Percentiles rank a stretch among this genome's conserved stretches.
These are phyloP conservation scores for Trebouxia sp. DNA, from an alignment of 139 green algal genomes.

Conservation along the genomic window DNA sequence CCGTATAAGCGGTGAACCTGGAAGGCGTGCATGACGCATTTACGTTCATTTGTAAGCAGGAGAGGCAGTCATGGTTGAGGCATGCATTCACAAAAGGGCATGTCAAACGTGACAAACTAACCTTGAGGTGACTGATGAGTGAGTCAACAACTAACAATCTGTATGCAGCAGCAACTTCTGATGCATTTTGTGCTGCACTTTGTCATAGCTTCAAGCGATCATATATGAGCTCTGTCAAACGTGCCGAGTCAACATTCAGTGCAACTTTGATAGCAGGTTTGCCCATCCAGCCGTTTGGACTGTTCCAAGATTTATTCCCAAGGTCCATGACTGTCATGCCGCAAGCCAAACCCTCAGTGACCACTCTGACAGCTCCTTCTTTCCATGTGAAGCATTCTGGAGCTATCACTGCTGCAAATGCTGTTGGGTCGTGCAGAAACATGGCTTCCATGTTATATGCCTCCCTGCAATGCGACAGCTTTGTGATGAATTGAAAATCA, in stretches of 20 bases:
- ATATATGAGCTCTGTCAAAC: constrained; percentile 40
- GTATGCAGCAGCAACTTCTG: too few species aligned
- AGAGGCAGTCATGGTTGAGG: not conserved
- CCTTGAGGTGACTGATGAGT: too few species aligned
- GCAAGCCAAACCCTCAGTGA: constrained; percentile 51
- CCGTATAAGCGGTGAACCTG: too few species aligned
- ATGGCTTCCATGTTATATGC: constrained; percentile 60
- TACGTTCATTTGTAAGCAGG: too few species aligned
- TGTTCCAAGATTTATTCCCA: constrained; percentile 55
- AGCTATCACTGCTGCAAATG: constrained; percentile 63
- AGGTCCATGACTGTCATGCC: constrained; percentile 73
- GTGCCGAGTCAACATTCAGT: constrained; percentile 40
- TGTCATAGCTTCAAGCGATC: constrained; percentile 41
- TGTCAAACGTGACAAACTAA: too few species aligned
- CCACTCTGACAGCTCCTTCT: constrained; percentile 59
- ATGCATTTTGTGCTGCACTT: too few species aligned
- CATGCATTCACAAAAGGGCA: not conserved
- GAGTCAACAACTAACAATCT: too few species aligned
- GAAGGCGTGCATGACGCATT: too few species aligned
- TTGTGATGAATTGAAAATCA: too few species aligned
- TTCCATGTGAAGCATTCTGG: constrained; percentile 70
- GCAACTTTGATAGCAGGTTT: constrained; percentile 57
- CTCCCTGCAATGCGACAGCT: constrained; percentile 24
- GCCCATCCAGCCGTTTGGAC: constrained; percentile 59
- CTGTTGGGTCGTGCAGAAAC: constrained; percentile 71